These are phyloP conservation scores for Ascochyta clinopodiicola DNA, from an alignment of 2,329 filamentous ascomycete species.

Conservation along the genomic window DNA sequence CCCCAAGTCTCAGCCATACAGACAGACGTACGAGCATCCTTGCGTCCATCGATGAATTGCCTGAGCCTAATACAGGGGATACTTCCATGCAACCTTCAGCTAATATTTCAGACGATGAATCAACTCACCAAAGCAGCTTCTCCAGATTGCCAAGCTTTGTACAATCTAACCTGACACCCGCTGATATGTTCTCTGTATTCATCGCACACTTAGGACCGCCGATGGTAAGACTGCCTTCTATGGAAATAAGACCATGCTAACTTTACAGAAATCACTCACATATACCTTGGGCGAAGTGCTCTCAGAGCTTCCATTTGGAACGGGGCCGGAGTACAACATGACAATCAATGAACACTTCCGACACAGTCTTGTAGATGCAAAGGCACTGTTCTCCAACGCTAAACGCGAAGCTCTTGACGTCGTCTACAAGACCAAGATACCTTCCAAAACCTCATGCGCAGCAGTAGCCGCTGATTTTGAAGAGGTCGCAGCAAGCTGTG, in stretches of 20 bases:
- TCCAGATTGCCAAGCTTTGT: constrained; percentile 35
- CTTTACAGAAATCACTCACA: constrained; percentile 77
- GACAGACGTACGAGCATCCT: constrained; percentile 47
- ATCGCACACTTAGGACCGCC: constrained; percentile 88
- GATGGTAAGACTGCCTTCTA: constrained; percentile 61
- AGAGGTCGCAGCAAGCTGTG: constrained; percentile 96
- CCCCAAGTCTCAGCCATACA: constrained; percentile 39
- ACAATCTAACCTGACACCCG: constrained; percentile 59
- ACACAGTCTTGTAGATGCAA: constrained; percentile 79
- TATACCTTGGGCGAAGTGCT: constrained; percentile 89
- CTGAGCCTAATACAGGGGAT: constrained; percentile 44
- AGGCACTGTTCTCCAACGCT: constrained; percentile 78
- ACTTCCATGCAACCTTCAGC: constrained; percentile 29
- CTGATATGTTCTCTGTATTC: constrained; percentile 91
- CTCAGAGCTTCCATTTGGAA: constrained; percentile 82
- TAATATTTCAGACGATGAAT: constrained; percentile 43
- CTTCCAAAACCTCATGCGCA: constrained; percentile 71
- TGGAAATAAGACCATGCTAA: constrained; percentile 25
- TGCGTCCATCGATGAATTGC: constrained; percentile 52
- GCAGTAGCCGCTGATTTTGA: constrained; percentile 91
- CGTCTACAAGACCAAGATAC: constrained; percentile 80
- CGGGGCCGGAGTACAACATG: constrained; percentile 71
- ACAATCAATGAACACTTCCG: constrained; percentile 80
- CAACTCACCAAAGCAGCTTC: constrained; percentile 13
- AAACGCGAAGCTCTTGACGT: constrained; percentile 77